phyloP scores from a whole-genome alignment of 148 eudicot genomes.

The Silene uniflora region DNA sequence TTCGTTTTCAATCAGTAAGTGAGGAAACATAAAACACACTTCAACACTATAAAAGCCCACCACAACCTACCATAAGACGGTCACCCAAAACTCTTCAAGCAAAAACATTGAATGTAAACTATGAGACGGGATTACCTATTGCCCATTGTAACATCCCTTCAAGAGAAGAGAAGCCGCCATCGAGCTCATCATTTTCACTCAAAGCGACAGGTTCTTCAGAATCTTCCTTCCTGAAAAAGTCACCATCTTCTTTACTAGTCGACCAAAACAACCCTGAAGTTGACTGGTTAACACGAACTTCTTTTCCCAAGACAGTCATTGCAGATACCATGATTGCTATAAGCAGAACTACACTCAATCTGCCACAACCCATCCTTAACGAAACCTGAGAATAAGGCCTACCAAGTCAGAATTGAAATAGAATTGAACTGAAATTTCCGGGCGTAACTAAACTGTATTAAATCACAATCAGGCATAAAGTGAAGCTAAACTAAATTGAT shows the following conservation, averaged over 20 bases:
- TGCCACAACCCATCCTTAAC: conserved; percentile 27
- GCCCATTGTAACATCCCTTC: conserved; percentile 97
- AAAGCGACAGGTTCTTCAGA: conserved; percentile 38
- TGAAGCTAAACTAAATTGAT: not conserved
- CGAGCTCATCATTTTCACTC: conserved; percentile 49
- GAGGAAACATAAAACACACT: not conserved
- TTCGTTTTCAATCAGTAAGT: not conserved
- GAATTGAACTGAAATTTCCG: not conserved
- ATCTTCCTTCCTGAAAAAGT: conserved; percentile 41
- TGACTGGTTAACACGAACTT: conserved; percentile 50
- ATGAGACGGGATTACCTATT: conserved; percentile 46
- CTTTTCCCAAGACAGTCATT: conserved; percentile 25
- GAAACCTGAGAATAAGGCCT: conserved; percentile 2
- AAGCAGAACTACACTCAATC: conserved; percentile 28
- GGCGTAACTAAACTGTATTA: not conserved
- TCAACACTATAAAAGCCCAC: not conserved
- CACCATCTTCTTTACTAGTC: conserved; percentile 46
- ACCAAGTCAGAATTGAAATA: not conserved
- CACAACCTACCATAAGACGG: not conserved
- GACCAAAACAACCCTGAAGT: conserved; percentile 57
- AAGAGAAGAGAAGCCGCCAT: conserved; percentile 89
- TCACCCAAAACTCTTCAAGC: not conserved
- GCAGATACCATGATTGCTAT: conserved; percentile 20
- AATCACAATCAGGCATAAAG: not conserved
- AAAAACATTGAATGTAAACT: not conserved